Evolutionary conservation across 768 basidiomycete genomes (phyloP), one percentile per base, ranked within the genome.

Genomic region (Leccinum arenicola): DNA sequence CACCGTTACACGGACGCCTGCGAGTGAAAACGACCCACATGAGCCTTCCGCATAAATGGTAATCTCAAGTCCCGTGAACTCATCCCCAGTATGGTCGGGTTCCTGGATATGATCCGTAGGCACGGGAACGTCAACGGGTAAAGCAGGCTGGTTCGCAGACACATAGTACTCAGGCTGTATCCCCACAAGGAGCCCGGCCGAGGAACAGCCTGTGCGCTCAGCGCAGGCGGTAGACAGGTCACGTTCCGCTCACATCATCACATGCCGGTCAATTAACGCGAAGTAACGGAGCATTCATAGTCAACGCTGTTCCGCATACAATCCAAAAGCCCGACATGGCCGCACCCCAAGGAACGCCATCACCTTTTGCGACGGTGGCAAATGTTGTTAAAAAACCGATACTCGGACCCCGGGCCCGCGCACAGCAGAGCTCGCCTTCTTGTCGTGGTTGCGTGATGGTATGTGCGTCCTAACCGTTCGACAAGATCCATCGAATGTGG

Each of bases 31-130:
- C 10, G 3, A 14, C 53, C 17, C 36, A 27, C 45, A 58, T 27
- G 29, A 58, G 14, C n/a, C 47, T 6, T 50, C 23, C 10, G 29
- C 50, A 23, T 21, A 50, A 40, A 15, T 29, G 21, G 43, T 33
- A 49, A 3, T 58, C n/a, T 40, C 36, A 54, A 49, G 19, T 9
- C 19, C 49, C n/a, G n/a, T 43, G 40, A 17, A 43, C 43, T n/a
- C 33, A 33, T 35, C 40, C n/a, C 23, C 35, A 35, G 33, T 5
- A 5, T 38, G 35, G 47, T 21, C 55, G 23, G 29, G 54, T 55
- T 40, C 59, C 62, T 60, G 50, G 35, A 7, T 35, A 54, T 62
- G 65, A 62, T 68, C 68, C 67, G 63, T 70, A 49, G 8, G 15
- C 29, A 52, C 57, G 45, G 49, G 36, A 27, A 40, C 29, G 35